Conservation (phyloP, 805 yeast species). For the Monosporozyma aerobia region DNA sequence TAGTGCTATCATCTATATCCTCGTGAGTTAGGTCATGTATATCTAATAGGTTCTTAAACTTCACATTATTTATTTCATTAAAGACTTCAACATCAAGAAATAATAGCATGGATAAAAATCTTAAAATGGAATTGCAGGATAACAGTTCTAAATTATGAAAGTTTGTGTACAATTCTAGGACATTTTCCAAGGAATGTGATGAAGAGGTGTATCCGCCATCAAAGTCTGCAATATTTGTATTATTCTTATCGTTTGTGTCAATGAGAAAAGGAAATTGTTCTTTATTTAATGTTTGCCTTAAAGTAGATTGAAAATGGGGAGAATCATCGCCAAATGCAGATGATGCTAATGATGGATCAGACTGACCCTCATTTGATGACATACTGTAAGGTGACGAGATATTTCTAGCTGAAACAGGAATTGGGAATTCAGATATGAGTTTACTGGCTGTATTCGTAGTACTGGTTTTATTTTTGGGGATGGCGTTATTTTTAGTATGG, state of each 20-base stretch:
- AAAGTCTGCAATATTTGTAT: not conserved
- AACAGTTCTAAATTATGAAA: conserved; percentile 11
- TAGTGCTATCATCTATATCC: not conserved
- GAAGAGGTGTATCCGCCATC: not conserved
- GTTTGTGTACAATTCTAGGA: conserved; percentile 9
- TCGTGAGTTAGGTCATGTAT: not conserved
- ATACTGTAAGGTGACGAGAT: not conserved
- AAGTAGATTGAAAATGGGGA: not conserved
- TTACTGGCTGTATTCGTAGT: not conserved
- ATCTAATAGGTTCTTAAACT: conserved; percentile 9
- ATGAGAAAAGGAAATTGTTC: not conserved
- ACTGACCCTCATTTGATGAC: not conserved
- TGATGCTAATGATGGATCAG: not conserved
- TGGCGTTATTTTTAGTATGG: not conserved
- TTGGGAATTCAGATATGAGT: not conserved
- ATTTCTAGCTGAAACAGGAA: not conserved
- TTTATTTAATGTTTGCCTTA: not conserved
- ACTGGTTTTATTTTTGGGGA: not conserved
- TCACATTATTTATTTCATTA: conserved; percentile 10
- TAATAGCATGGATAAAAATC: conserved; percentile 12
- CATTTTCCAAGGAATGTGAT: conserved; percentile 7
- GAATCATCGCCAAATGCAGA: not conserved
- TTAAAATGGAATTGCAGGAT: conserved; percentile 12
- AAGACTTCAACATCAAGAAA: conserved; percentile 14
- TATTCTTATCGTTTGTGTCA: not conserved